Evolutionary conservation across 495 filamentous ascomycete genomes (phyloP).

Genomic region (Aspergillus olivimuriae): DNA sequence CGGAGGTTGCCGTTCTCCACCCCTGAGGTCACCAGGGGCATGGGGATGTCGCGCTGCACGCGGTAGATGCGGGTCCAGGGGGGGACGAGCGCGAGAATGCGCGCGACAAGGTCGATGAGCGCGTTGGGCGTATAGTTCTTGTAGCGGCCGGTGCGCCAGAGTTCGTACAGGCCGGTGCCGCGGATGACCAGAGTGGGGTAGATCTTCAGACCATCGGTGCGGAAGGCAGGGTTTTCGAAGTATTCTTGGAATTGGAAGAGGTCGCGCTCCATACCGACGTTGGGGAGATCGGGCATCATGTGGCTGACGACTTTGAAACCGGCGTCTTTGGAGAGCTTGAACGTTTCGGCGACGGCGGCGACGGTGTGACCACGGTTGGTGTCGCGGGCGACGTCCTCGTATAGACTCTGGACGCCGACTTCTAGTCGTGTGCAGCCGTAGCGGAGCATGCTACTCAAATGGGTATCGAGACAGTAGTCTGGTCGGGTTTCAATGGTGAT

Average conservation of each 20-base stretch:
- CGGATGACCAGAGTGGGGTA: constrained; percentile 97
- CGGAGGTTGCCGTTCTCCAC: constrained; percentile 97
- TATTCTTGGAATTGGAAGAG: constrained; percentile 96
- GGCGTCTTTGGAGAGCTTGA: constrained; percentile 90
- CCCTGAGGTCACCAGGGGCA: constrained; percentile 93
- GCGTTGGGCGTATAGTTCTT: constrained; percentile 98
- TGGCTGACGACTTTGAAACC: constrained; percentile 98
- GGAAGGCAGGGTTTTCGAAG: constrained; percentile 92
- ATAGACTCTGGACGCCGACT: constrained; percentile 91
- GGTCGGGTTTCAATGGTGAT: constrained; percentile 98
- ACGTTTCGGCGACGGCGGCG: constrained; percentile 87
- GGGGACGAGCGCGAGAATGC: constrained; percentile 88
- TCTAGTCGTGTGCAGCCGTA: constrained; percentile 96
- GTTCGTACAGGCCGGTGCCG: constrained; percentile 91
- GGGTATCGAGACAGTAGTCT: constrained; percentile 90
- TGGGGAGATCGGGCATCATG: constrained; percentile 99
- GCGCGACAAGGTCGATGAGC: constrained; percentile 88
- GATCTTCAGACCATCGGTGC: constrained; percentile 97
- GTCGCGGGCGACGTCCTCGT: constrained; percentile 97
- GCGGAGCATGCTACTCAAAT: constrained; percentile 87
- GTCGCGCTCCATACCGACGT: constrained; percentile 97
- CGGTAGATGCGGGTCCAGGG: constrained; percentile 99
- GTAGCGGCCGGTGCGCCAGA: constrained; percentile 95
- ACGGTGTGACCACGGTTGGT: constrained; percentile 97
- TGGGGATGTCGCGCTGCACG: constrained; percentile 96